Evolutionary conservation across 768 basidiomycete genomes (phyloP).

Genomic region (Hygrocybe punicea): DNA sequence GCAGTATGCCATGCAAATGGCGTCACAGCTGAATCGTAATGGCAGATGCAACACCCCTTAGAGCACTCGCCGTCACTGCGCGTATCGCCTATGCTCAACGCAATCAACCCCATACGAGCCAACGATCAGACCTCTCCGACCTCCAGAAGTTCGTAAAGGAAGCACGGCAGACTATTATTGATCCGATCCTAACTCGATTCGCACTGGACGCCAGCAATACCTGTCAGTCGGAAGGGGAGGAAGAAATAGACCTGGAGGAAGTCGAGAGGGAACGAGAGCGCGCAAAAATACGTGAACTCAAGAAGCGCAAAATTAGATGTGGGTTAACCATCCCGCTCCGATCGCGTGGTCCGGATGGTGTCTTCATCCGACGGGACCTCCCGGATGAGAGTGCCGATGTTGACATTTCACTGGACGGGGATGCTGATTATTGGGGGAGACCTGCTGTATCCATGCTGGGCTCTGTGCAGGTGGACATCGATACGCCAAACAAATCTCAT

Average conservation of each 20-base stretch:
- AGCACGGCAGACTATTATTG: conserved; percentile 49
- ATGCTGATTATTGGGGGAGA: conserved; percentile 5
- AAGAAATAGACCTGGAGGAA: conserved; percentile 40
- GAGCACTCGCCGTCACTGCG: conserved; percentile 41
- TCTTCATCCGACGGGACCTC: conserved; percentile 54
- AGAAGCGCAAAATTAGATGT: conserved; percentile 47
- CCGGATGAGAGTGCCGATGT: conserved; percentile 62
- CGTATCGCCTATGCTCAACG: conserved; percentile 37
- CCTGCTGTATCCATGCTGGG: conserved; percentile 10
- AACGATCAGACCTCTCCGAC: conserved; percentile 43
- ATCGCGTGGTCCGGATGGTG: conserved; percentile 33
- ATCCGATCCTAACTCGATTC: conserved; percentile 42
- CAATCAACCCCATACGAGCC: conserved; percentile 37
- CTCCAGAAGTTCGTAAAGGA: conserved; percentile 58
- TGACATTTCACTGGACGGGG: conserved; percentile 46
- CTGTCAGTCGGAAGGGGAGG: conserved; percentile 37
- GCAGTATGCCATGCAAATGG: background rate
- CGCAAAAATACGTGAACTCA: conserved; percentile 54
- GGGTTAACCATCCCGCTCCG: conserved; percentile 31
- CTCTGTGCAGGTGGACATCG: background rate
- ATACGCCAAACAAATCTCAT: background rate
- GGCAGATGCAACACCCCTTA: conserved; percentile 55
- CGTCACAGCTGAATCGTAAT: background rate
- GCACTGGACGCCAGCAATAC: conserved; percentile 22
- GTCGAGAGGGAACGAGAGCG: conserved; percentile 44